A percentile compares a stretch with the other conserved stretches of the same genome.
phyloP scores from a whole-genome alignment of 805 yeast genomes.

The Nakazawaea populi region DNA sequence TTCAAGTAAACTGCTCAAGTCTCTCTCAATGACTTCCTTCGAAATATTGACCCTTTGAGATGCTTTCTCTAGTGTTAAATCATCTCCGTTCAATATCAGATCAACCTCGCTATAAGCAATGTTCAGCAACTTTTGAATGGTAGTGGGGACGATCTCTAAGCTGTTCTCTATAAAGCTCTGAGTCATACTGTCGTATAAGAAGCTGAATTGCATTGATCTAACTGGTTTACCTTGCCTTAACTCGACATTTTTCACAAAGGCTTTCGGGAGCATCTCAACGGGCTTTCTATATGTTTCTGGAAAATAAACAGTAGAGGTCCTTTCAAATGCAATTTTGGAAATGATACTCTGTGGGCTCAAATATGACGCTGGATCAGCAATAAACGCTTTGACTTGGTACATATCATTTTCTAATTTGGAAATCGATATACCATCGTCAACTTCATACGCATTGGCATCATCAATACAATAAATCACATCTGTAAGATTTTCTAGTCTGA shows the following conservation, averaged over 20 bases:
- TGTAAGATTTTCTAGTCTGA: slow-evolving; percentile 36
- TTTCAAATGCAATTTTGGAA: slow-evolving; percentile 51
- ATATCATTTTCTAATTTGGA: slow-evolving; percentile 18
- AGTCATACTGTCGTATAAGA: slow-evolving; percentile 21
- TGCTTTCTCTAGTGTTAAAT: slow-evolving; percentile 2
- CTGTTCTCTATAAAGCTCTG: slow-evolving; percentile 18
- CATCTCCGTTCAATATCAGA: slow-evolving; percentile 31
- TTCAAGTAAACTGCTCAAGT: slow-evolving; percentile 28
- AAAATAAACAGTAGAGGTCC: slow-evolving; percentile 64
- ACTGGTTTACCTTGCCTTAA: slow-evolving; percentile 44
- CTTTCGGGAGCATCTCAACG: slow-evolving; percentile 63
- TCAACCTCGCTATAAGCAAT: slow-evolving; percentile 66
- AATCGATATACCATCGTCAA: slow-evolving; percentile 88
- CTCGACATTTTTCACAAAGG: slow-evolving; percentile 37
- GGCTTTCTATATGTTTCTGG: slow-evolving; percentile 46
- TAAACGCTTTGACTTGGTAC: slow-evolving; percentile 56
- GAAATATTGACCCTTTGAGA: slow-evolving; percentile 8
- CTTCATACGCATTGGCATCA: slow-evolving; percentile 72
- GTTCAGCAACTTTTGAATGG: slow-evolving; percentile 39
- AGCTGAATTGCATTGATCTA: slow-evolving; percentile 40
- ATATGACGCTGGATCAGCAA: slow-evolving; percentile 84
- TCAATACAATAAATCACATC: slow-evolving; percentile 79
- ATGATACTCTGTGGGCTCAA: slow-evolving; percentile 32
- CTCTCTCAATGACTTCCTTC: slow-evolving; percentile 17
- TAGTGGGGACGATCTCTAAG: slow-evolving; percentile 32